Base-by-base conservation (phyloP, 441 rosid genomes). In the Pelargonium myrrhifolium region DNA sequence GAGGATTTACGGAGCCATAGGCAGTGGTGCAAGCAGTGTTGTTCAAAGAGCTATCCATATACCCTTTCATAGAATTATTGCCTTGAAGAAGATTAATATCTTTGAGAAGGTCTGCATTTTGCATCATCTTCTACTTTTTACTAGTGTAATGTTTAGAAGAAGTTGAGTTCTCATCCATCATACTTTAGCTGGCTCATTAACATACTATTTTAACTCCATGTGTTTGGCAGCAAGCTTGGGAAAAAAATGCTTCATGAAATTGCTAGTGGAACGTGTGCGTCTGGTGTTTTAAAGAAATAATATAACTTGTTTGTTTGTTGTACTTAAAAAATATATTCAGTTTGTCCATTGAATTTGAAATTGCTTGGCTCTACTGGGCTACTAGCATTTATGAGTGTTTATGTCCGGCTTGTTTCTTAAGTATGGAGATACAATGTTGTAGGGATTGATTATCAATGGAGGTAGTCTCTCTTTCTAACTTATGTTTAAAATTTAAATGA, bases 1-100 rank as follows among this genome's bases (percentile, higher is more conserved):
- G 98, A 78, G 90, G 70, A 79, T 85, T 68, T 93, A 85, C 62
- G 96, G 97, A 68, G 88, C 95, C 65, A 90, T 93, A 56, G 98
- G 99, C 28, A 88, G 89, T 61, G 95, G 96, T 49, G 97, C 96
- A 35, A 93, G 96, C 77, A 93, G 98, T 56, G 91, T 90, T 68
- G 96, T 90, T 75, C 96, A 87, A 79, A 86, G 97, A 75, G 97
- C 96, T 69, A 82, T 93, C 69, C 96, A 90, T 77, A 83, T 93
- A 56, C 96, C 94, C 2, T 81, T 80, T 9, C 97, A 90, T 53
- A 81, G 86, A 70, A 85, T 89, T 55, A 79, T 90, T 21, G 94
- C 96, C 65, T 80, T 90, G 84, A 93, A 93, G 82, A 93, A 84
- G 72, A 93, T 93, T 64, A 90, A 89, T 72, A 90, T 93, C 66